Conservation (phyloP, 1,139 yeast genomes). For the Kurtzmaniella natalensis region DNA sequence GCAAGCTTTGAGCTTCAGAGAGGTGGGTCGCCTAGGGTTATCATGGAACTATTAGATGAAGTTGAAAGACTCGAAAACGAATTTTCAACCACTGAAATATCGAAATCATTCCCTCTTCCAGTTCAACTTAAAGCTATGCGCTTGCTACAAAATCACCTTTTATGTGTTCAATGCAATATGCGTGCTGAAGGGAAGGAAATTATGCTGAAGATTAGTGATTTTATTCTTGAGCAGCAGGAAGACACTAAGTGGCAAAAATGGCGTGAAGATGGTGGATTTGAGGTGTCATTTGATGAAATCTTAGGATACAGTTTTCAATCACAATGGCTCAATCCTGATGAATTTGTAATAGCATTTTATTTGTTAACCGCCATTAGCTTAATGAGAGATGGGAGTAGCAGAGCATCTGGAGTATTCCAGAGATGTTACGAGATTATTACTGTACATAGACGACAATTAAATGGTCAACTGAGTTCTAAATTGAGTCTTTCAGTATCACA, state of each 20-base stretch:
- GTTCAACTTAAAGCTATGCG: slow-evolving; percentile 28
- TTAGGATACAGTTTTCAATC: slow-evolving; percentile 15
- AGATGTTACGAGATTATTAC: slow-evolving; percentile 30
- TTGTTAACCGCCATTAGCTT: slow-evolving; percentile 37
- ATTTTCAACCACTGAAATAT: slow-evolving; percentile 6
- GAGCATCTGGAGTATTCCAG: slow-evolving; percentile 30
- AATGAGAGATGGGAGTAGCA: slow-evolving; percentile 24
- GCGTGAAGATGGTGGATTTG: slow-evolving; percentile 22
- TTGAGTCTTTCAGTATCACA: slow-evolving; percentile 15
- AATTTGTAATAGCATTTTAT: slow-evolving; percentile 37
- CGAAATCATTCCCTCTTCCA: too few relatives aligned
- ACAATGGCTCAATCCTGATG: slow-evolving; percentile 39
- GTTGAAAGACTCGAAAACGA: slow-evolving; percentile 11
- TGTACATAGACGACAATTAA: slow-evolving; percentile 20
- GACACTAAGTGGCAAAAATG: slow-evolving; percentile 18
- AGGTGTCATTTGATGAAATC: slow-evolving; percentile 5
- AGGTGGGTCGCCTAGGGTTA: slow-evolving; percentile 23
- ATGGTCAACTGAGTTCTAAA: too few relatives aligned
- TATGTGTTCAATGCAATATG: slow-evolving; percentile 22
- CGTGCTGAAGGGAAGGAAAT: slow-evolving; percentile 15
- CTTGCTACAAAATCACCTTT: slow-evolving; percentile 18
- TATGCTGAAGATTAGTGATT: slow-evolving; percentile 21
- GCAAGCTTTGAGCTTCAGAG: slow-evolving; percentile 17
- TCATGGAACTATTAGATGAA: slow-evolving; percentile 12
- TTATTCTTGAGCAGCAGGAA: slow-evolving; percentile 20